Evolutionary conservation across 2,329 filamentous ascomycete species (phyloP), one percentile per base, ranked within the genome.

Genomic region (Trichophyton simii): DNA sequence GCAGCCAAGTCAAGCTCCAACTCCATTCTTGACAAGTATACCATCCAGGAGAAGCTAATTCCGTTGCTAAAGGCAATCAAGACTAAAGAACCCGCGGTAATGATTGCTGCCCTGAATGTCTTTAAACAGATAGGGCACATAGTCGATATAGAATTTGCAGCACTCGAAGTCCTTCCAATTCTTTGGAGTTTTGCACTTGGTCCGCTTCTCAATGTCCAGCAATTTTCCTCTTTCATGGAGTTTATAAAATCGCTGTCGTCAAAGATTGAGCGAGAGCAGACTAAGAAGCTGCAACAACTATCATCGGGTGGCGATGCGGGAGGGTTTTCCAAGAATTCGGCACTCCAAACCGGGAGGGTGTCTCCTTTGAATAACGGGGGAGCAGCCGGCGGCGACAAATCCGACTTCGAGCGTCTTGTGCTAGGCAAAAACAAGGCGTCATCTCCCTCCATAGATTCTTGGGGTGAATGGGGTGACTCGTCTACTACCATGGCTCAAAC

Each of bases 21-120:
- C 0, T 90, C 85, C 1, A 91, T 92, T 2, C 78, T 99, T 31
- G 94, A 99, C 77, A 97, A 97, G 73, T 97, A 94, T 70, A 97
- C 94, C 0, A 92, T 99, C 77, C 94, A 99, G 72, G 94, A 99
- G 72, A 97, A 96, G 77, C 88, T 99, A 38, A 83, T 97, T 0
- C 94, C 94, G 0, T 77, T 97, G 3, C 80, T 99, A 63, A 91
- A 89, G 69, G 91, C 81, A 1, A 97, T 99, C 77, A 97, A 96
- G 75, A 99, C 94, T 0, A 97, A 96, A 71, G 94, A 99, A 72
- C 94, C 94, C 0, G 91, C 91, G 6, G 94, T 99, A 8, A 97
- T 97, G 89, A 88, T 97, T 79, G 91, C 92, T 4, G 87, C 91
- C 0, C 79, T 97, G 38, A 87, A 86, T 61, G 90, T 96, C 0